These are phyloP conservation scores for Vigna angularis DNA, from an alignment of 306 rosid genomes.

Conservation along the genomic window DNA sequence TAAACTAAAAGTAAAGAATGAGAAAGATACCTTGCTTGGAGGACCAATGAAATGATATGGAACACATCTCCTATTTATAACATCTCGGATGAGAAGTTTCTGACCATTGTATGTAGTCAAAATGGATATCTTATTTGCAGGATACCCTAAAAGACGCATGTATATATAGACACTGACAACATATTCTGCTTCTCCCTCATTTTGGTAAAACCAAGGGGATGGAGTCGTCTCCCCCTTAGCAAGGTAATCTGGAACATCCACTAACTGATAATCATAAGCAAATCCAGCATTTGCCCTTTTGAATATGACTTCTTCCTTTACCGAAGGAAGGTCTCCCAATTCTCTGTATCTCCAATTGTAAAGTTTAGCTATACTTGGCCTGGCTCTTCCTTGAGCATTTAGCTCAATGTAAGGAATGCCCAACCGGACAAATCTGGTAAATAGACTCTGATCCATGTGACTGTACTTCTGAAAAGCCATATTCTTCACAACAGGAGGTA, in stretches of 20 bases:
- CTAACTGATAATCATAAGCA: constrained; percentile 91
- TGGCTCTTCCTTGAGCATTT: constrained; percentile 98
- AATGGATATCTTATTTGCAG: constrained; percentile 95
- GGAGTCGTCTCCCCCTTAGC: constrained; percentile 95
- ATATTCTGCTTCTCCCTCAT: constrained; percentile 97
- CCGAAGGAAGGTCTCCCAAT: constrained; percentile 90
- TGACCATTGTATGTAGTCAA: constrained; percentile 99
- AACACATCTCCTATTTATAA: constrained; percentile 83
- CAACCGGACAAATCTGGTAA: constrained; percentile 95
- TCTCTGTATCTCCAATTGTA: constrained; percentile 98
- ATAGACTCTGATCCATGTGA: constrained; percentile 98
- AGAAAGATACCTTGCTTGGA: constrained; percentile 80
- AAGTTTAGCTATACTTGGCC: constrained; percentile 93
- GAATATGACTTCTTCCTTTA: constrained; percentile 68
- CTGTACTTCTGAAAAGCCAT: constrained; percentile 99
- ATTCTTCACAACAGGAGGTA: constrained; percentile 99
- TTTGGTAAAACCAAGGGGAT: constrained; percentile 99
- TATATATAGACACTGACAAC: constrained; percentile 93
- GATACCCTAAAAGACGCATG: constrained; percentile 94
- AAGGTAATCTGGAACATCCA: constrained; percentile 93
- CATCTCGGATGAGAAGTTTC: constrained; percentile 97
- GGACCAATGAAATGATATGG: constrained; percentile 95
- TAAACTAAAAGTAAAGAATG: constrained; percentile 20
- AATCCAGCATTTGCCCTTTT: constrained; percentile 93
- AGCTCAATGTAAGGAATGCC: constrained; percentile 99